These are phyloP conservation scores for Zygosaccharomyces kombuchaensis DNA, from an alignment of 805 yeast species.

Conservation along the genomic window DNA sequence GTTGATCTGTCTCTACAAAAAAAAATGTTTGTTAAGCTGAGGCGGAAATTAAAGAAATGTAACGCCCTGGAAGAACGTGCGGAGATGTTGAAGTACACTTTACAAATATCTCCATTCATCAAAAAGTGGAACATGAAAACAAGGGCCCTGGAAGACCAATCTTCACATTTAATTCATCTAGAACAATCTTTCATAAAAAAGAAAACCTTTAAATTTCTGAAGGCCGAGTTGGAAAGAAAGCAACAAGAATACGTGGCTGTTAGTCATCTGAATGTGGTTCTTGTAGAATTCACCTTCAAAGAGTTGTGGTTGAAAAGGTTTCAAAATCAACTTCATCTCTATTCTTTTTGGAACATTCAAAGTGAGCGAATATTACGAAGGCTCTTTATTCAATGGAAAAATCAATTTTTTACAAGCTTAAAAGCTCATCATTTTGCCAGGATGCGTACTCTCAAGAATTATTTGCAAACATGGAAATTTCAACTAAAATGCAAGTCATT, in stretches of 20 bases:
- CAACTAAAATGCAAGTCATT: not conserved
- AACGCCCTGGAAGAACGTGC: constrained; percentile 18
- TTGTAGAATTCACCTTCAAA: constrained; percentile 13
- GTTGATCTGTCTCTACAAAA: constrained; percentile 1
- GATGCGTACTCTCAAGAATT: not conserved
- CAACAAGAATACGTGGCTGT: constrained; percentile 13
- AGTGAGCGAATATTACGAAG: constrained; percentile 7
- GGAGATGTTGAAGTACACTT: constrained; percentile 4
- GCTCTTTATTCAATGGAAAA: constrained; percentile 11
- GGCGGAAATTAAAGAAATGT: constrained; percentile 7
- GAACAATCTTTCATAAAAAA: constrained; percentile 13
- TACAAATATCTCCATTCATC: constrained; percentile 7
- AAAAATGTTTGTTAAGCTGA: not conserved
- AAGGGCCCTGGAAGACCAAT: not conserved
- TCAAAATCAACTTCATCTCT: constrained; percentile 13
- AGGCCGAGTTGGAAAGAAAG: constrained; percentile 6
- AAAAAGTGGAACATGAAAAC: constrained; percentile 7
- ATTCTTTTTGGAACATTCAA: constrained; percentile 11
- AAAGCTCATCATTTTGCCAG: constrained; percentile 7
- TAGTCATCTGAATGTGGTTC: constrained; percentile 6
- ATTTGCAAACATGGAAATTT: constrained; percentile 6
- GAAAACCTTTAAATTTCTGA: constrained; percentile 10
- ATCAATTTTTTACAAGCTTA: constrained; percentile 4
- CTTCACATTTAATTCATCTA: not conserved
- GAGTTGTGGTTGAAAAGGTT: constrained; percentile 24